Evolutionary conservation across 495 filamentous ascomycete species (phyloP).

Genomic region (Xylaria telfairii): DNA sequence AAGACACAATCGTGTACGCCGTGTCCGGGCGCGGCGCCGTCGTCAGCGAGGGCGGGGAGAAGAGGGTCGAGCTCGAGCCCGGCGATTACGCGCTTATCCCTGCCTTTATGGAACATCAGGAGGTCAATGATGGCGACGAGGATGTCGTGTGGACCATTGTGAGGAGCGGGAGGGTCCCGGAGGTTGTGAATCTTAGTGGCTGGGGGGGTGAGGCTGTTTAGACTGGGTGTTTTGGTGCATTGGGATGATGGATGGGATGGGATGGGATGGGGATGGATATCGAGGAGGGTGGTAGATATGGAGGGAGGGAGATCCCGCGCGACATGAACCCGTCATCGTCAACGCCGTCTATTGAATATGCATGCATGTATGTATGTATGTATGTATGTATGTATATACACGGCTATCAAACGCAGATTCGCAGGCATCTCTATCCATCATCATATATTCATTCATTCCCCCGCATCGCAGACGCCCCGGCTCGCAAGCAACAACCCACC

Average conservation of each 20-base stretch:
- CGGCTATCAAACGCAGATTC: slow-evolving; percentile 10
- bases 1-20: slow-evolving; percentile 63
- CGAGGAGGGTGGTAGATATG: background rate
- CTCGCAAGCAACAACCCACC: slow-evolving; percentile 5
- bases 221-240: slow-evolving; percentile 1
- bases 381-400: slow-evolving; percentile 15
- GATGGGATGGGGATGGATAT: background rate
- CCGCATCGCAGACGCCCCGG: slow-evolving; percentile 15
- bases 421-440: slow-evolving; percentile 1
- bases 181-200: slow-evolving; percentile 57
- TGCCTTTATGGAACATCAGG: slow-evolving; percentile 61
- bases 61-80: slow-evolving; percentile 52
- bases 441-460: too few species aligned
- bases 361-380: slow-evolving; percentile 22
- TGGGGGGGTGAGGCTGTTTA: slow-evolving; percentile 48
- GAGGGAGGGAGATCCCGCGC: background rate
- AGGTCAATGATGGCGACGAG: slow-evolving; percentile 62
- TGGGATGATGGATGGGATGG: background rate
- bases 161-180: slow-evolving; percentile 54
- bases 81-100: slow-evolving; percentile 64
- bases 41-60: slow-evolving; percentile 42
- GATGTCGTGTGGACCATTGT: slow-evolving; percentile 62
- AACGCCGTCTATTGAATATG: slow-evolving; percentile 29
- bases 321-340: background rate
- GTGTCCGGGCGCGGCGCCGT: slow-evolving; percentile 54